Base-by-base conservation (phyloP, 2,329 filamentous ascomycete species). In the Fusarium coffeatum region DNA sequence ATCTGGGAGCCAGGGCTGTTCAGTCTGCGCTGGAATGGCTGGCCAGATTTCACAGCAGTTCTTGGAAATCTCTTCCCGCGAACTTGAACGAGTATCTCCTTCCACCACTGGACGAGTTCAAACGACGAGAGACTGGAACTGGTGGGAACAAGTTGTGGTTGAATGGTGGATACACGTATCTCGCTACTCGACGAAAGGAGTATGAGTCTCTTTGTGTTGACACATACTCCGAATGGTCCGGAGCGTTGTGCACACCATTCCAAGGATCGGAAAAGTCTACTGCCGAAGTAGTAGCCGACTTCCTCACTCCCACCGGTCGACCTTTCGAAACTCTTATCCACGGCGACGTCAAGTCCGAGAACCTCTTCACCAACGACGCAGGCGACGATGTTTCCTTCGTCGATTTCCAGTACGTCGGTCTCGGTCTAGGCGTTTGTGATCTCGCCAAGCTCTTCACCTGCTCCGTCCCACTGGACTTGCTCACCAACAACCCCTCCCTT, bases 331-430 rank as follows among this genome's bases (percentile, higher is more conserved):
- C 89, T 0, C 82, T 88, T 18, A 87, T 92, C 10, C 90, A 92
- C 71, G 90, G 90, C 10, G 90, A 92, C 59, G 89, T 91, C 54
- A 92, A 92, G 76, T 89, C 87, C 0, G 89, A 91, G 69, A 92
- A 92, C 62, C 82, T 92, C 9, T 91, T 91, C 72, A 87, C 87
- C 1, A 88, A 80, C 0, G 60, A 73, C 0, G 68, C 75, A 0
- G 88, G 86, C 2, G 77, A 85, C 3, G 63, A 79, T 6, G 88
- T 89, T 3, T 89, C 87, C 1, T 89, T 92, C 67, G 91, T 89
- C 72, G 90, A 92, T 74, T 92, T 92, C 59, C 90, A 92, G 70
- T 92, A 92, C 69, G 84, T 87, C 0, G 90, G 90, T 0, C 77
- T 90, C 0, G 89, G 90, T 0, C 75, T 91, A 0, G 89, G 90